A percentile compares a stretch with the other conserved stretches of the same genome.
phyloP scores from a whole-genome alignment of 2,329 filamentous ascomycete species.

The Dissoconium aciculare region DNA sequence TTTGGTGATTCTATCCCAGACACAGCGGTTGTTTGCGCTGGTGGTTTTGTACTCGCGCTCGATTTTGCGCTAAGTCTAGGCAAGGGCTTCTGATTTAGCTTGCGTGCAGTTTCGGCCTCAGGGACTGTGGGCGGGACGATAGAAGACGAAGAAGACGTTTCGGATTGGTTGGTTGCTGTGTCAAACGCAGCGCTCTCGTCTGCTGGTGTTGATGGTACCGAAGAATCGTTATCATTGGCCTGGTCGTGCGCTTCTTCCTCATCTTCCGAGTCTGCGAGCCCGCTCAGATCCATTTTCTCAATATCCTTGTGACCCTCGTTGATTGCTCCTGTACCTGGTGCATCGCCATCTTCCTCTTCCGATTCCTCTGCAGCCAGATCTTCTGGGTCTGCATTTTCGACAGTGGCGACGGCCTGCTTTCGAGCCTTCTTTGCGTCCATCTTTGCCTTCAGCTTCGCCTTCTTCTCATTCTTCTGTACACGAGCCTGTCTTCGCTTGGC shows the following conservation, averaged over 20 bases:
- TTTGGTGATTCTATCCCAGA: constrained; percentile 21
- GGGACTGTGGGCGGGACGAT: constrained; percentile 24
- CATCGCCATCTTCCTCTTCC: constrained; percentile 18
- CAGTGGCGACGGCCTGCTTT: constrained; percentile 13
- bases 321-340: constrained; percentile 11
- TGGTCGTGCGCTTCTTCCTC: constrained; percentile 15
- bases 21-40: constrained; percentile 3
- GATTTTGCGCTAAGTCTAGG: constrained; percentile 7
- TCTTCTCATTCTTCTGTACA: constrained; percentile 33
- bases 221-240: constrained; percentile 21
- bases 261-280: constrained; percentile 14
- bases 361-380: constrained; percentile 15
- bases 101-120: constrained; percentile 6
- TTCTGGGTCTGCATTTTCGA: constrained; percentile 8
- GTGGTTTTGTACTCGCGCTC: constrained; percentile 7
- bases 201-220: constrained; percentile 24
- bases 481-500: constrained; percentile 31
- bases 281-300: constrained; percentile 22
- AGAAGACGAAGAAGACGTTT: constrained; percentile 34
- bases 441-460: constrained; percentile 25
- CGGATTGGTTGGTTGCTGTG: constrained; percentile 25
- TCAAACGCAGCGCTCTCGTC: constrained; percentile 28
- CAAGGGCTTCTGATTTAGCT: constrained; percentile 14
- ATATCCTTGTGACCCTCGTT: constrained; percentile 16
- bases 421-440: constrained; percentile 25